A percentile compares a stretch with the other conserved stretches of the same genome.
These are phyloP conservation scores for Alternaria sp. DNA, from an alignment of 2,329 filamentous ascomycete species.

Conservation along the genomic window DNA sequence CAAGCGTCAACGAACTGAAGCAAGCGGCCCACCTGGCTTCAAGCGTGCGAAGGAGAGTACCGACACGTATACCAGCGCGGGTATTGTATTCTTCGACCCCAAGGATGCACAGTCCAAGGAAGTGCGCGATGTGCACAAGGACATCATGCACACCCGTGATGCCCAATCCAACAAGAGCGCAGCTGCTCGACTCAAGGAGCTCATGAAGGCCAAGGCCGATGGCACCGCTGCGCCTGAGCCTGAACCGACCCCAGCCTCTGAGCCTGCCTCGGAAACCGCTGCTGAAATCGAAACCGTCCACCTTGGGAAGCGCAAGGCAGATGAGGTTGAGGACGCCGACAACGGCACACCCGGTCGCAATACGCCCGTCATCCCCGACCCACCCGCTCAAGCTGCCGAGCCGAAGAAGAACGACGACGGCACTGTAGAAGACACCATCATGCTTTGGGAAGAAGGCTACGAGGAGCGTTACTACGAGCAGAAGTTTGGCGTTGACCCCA, in stretches of 20 bases:
- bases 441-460: slow-evolving; percentile 95
- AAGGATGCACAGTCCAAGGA: slow-evolving; percentile 47
- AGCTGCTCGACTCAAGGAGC: slow-evolving; percentile 78
- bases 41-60: slow-evolving; percentile 47
- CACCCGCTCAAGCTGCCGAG: slow-evolving; percentile 53
- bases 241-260: slow-evolving; percentile 20
- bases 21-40: slow-evolving; percentile 30
- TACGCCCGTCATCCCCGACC: slow-evolving; percentile 59
- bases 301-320: slow-evolving; percentile 78
- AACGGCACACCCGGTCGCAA: slow-evolving; percentile 66
- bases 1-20: slow-evolving; percentile 43
- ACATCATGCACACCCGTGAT: slow-evolving; percentile 83
- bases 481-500: slow-evolving; percentile 85
- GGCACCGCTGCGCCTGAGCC: slow-evolving; percentile 33
- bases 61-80: slow-evolving; percentile 43
- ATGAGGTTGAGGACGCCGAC: slow-evolving; percentile 68
- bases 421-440: slow-evolving; percentile 78
- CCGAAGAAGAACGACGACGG: slow-evolving; percentile 58
- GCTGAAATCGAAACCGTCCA: slow-evolving; percentile 54
- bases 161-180: slow-evolving; percentile 87
- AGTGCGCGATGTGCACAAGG: slow-evolving; percentile 72
- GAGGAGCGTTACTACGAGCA: slow-evolving; percentile 95
- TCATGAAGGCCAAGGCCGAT: slow-evolving; percentile 64
- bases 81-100: slow-evolving; percentile 46
- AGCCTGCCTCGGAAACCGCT: slow-evolving; percentile 24